Evolutionary conservation across 1,284 basidiomycete genomes (phyloP), one percentile per base, ranked within the genome.

Genomic region (Chalciporus sp.): DNA sequence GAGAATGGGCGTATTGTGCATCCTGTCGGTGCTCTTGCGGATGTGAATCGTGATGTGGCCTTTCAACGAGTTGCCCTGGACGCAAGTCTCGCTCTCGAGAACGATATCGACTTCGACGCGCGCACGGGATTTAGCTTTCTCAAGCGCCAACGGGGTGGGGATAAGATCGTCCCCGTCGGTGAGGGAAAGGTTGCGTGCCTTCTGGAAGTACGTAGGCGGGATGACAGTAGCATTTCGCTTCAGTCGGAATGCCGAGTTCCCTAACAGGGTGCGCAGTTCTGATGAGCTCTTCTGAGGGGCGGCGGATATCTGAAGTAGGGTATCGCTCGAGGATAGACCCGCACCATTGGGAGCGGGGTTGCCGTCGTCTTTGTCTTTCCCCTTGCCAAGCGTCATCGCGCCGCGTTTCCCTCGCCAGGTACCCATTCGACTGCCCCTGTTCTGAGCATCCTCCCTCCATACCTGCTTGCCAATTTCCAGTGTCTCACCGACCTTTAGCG

Each of bases 41-140:
- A 96, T 80, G 27, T 80, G 79, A 47, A 97, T 74, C 55, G 88
- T 84, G 72, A 96, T 74, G 39, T 81, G 73, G 0, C 95, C 95
- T 47, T 82, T 81, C 41, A 97, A 71, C 58, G 80, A 77, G 1
- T 87, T 87, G 1, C 94, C 94, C 72, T 97, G 93, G 1, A 96
- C 88, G 54, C 86, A 87, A 5, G 85, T 78, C 58, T 92, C 82
- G 57, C 83, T 86, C 60, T 94, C 87, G 40, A 95, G 78, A 7
- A 86, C 74, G 23, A 98, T 82, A 61, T 97, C 93, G 7, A 97
- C 78, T 65, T 92, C 89, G 1, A 97, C 90, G 28, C 92, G 85
- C 3, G 92, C 85, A 28, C 77, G 78, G 11, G 77, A 62, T 75
- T 88, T 82, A 45, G 83, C 82, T 71, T 88, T 83, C 74, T 92